phyloP scores from a whole-genome alignment of 2,329 filamentous ascomycete genomes.

The Tolypocladium inflatum region DNA sequence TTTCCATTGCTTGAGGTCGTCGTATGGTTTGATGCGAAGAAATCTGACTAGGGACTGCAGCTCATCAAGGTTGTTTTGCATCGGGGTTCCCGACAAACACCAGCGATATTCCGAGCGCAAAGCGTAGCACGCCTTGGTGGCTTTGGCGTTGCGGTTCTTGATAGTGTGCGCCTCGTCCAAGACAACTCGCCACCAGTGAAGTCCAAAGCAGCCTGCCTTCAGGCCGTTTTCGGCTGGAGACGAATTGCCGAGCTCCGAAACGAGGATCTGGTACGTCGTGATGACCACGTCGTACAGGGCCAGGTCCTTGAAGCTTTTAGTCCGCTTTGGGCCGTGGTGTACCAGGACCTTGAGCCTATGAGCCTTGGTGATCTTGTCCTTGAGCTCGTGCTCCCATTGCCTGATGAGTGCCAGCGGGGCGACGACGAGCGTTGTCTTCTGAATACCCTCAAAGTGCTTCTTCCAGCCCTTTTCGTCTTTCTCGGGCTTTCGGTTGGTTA shows the following conservation, averaged over 20 bases:
- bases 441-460: conserved; percentile 58
- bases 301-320: conserved; percentile 68
- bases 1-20: conserved; percentile 80
- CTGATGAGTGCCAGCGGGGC: conserved; percentile 90
- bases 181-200: conserved; percentile 93
- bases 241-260: conserved; percentile 75
- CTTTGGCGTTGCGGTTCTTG: conserved; percentile 95
- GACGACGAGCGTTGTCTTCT: conserved; percentile 80
- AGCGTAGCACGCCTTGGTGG: conserved; percentile 84
- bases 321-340: conserved; percentile 81
- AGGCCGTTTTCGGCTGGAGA: conserved; percentile 49
- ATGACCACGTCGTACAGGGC: conserved; percentile 89
- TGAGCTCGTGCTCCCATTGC: conserved; percentile 93
- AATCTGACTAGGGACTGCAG: conserved; percentile 90
- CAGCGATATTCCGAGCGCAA: conserved; percentile 81
- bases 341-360: conserved; percentile 74
- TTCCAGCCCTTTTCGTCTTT: conserved; percentile 51
- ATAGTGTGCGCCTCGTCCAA: conserved; percentile 96
- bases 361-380: conserved; percentile 62
- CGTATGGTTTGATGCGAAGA: conserved; percentile 82
- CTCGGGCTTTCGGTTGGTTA: conserved; percentile 66
- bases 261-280: conserved; percentile 91
- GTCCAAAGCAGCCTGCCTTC: conserved; percentile 77
- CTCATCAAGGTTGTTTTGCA: conserved; percentile 98
- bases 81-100: conserved; percentile 92